These are phyloP conservation scores for Pyricularia pennisetigena DNA, from an alignment of 2,329 filamentous ascomycete species.

Conservation along the genomic window DNA sequence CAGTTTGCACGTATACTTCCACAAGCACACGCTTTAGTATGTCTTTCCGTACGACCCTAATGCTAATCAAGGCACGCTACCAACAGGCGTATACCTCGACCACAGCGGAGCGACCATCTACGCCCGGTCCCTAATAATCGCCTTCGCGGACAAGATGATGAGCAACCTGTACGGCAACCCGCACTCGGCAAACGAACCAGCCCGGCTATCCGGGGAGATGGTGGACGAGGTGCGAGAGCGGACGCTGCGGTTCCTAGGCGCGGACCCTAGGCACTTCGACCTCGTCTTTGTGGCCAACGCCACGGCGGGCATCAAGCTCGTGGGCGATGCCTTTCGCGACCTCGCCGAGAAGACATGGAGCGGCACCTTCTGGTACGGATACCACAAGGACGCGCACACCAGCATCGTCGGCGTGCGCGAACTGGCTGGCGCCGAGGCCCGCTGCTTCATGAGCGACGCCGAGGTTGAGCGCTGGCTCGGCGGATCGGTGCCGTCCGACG, in stretches of 20 bases:
- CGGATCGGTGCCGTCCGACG: conserved; percentile 4
- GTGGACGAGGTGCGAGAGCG: conserved; percentile 46
- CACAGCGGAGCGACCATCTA: conserved; percentile 49
- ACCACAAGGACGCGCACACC: conserved; percentile 52
- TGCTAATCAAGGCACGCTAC: neutral
- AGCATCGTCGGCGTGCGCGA: conserved; percentile 62
- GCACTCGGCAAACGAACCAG: conserved; percentile 53
- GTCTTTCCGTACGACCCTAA: neutral
- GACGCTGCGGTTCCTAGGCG: conserved; percentile 47
- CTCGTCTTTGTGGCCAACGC: conserved; percentile 53
- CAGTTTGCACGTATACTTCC: no score
- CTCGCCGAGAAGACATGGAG: conserved; percentile 35
- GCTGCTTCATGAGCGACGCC: conserved; percentile 51
- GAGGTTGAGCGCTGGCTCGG: conserved; percentile 35
- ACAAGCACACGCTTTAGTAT: no score
- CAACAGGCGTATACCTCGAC: conserved; percentile 41
- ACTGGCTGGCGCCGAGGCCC: conserved; percentile 32
- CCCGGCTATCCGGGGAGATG: conserved; percentile 43
- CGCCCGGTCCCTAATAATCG: conserved; percentile 44
- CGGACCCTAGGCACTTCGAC: conserved; percentile 47
- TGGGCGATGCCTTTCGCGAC: conserved; percentile 47
- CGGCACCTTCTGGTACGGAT: conserved; percentile 45
- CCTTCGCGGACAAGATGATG: conserved; percentile 45
- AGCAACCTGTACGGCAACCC: conserved; percentile 57
- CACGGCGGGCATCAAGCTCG: conserved; percentile 52